Conservation (phyloP, 257 asterid genomes). For the Coffea canephora region DNA sequence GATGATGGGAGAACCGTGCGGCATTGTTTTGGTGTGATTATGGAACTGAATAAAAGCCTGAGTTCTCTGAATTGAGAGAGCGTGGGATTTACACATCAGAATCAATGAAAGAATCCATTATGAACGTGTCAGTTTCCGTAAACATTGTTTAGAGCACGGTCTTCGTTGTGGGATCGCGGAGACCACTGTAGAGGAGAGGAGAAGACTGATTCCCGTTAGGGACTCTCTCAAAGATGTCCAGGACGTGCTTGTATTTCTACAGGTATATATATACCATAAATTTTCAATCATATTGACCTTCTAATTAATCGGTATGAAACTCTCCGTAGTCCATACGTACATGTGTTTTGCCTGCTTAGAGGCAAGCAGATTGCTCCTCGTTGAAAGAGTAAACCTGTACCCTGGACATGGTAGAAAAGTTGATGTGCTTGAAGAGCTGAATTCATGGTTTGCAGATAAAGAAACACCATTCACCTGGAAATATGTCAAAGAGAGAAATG, state of each 20-base stretch:
- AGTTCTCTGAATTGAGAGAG: constrained; percentile 34
- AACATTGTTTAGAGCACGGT: constrained; percentile 43
- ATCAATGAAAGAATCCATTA: constrained; percentile 31
- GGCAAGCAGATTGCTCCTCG: constrained; percentile 37
- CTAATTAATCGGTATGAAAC: neutral
- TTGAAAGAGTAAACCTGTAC: constrained; percentile 33
- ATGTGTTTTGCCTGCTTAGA: constrained; percentile 22
- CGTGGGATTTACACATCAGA: constrained; percentile 38
- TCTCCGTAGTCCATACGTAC: neutral
- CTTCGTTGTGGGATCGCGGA: constrained; percentile 40
- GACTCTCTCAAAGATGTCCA: constrained; percentile 52
- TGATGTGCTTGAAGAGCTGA: constrained; percentile 37
- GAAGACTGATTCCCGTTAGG: constrained; percentile 36
- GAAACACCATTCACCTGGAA: constrained; percentile 21
- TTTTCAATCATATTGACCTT: neutral
- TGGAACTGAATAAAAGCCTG: constrained; percentile 23
- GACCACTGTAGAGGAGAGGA: constrained; percentile 34
- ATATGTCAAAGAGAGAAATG: constrained; percentile 3
- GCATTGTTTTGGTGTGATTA: neutral
- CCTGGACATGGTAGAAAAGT: constrained; percentile 20
- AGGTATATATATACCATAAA: constrained; percentile 25
- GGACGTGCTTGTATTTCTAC: constrained; percentile 33
- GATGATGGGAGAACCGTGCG: neutral
- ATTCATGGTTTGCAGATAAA: constrained; percentile 32
- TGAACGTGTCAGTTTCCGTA: constrained; percentile 35